phyloP scores from a whole-genome alignment of 306 rosid species.

The Abrus pulchellus region DNA sequence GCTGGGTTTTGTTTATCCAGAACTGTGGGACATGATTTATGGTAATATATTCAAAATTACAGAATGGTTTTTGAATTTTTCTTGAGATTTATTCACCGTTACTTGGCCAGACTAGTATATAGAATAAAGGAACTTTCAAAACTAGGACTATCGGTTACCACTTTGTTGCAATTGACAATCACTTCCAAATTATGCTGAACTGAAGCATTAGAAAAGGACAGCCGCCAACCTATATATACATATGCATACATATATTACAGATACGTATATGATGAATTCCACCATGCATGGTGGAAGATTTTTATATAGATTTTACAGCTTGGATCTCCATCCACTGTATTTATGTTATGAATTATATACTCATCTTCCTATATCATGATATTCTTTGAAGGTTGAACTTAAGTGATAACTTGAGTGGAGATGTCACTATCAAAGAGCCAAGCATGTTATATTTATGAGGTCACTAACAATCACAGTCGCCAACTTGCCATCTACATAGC shows the following conservation, averaged over 20 bases:
- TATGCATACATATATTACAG: background rate
- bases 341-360: conserved; percentile 4
- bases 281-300: background rate
- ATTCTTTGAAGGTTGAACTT: background rate
- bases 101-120: background rate
- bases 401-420: background rate
- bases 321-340: background rate
- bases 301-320: conserved; percentile 8
- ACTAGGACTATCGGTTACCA: conserved; percentile 36
- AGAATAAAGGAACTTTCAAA: conserved; percentile 49
- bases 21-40: background rate
- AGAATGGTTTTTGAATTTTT: background rate
- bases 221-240: conserved; percentile 7
- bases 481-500: conserved; percentile 5
- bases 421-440: conserved; percentile 8
- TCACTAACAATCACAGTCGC: conserved; percentile 6
- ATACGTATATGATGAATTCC: background rate
- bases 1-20: conserved; percentile 27
- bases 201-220: conserved; percentile 28
- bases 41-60: conserved; percentile 12
- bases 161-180: conserved; percentile 18
- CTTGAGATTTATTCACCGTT: conserved; percentile 3
- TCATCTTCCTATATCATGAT: background rate
- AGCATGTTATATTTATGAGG: background rate
- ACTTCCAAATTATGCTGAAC: conserved; percentile 36